Conservation (phyloP, 164 flowering plant genomes). For the Chloranthus sessilifolius region DNA sequence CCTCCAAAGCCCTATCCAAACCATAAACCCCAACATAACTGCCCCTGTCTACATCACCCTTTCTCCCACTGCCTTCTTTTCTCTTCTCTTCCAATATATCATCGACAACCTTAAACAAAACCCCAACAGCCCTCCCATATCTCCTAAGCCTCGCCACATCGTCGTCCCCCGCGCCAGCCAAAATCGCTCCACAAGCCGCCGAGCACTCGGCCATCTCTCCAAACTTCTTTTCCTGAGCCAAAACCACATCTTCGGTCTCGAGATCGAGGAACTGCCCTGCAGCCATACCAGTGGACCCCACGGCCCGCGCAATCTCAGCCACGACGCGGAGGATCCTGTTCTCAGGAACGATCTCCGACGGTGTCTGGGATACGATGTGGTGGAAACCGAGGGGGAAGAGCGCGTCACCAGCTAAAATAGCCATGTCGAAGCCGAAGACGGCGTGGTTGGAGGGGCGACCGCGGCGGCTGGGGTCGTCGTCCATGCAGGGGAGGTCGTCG, state of each 20-base stretch:
- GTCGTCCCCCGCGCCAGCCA: constrained; percentile 72
- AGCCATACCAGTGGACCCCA: constrained; percentile 96
- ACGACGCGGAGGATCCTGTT: constrained; percentile 63
- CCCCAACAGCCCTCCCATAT: constrained; percentile 88
- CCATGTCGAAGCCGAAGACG: constrained; percentile 82
- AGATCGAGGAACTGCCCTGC: constrained; percentile 87
- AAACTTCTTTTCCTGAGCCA: constrained; percentile 80
- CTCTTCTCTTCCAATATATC: constrained; percentile 52
- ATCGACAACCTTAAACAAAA: constrained; percentile 71
- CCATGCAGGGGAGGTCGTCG: constrained; percentile 97
- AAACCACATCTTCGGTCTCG: constrained; percentile 43
- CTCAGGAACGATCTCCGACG: constrained; percentile 57
- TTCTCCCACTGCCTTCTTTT: constrained; percentile 4
- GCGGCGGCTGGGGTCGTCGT: constrained; percentile 70
- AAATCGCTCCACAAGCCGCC: constrained; percentile 81
- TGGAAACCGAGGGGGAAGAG: constrained; percentile 88
- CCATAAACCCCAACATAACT: constrained; percentile 67
- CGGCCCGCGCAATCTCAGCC: constrained; percentile 79
- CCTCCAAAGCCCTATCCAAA: constrained; percentile 58
- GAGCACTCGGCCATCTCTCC: constrained; percentile 90
- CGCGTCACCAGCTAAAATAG: constrained; percentile 92
- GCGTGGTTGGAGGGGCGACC: constrained; percentile 87
- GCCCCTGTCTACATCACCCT: constrained; percentile 21
- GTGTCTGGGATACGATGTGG: constrained; percentile 80
- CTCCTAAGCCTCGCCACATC: constrained; percentile 59